A percentile compares a stretch with the other conserved stretches of the same genome.
phyloP scores from a whole-genome alignment of 1,284 basidiomycete genomes.

The Boletus albobrunnescens region DNA sequence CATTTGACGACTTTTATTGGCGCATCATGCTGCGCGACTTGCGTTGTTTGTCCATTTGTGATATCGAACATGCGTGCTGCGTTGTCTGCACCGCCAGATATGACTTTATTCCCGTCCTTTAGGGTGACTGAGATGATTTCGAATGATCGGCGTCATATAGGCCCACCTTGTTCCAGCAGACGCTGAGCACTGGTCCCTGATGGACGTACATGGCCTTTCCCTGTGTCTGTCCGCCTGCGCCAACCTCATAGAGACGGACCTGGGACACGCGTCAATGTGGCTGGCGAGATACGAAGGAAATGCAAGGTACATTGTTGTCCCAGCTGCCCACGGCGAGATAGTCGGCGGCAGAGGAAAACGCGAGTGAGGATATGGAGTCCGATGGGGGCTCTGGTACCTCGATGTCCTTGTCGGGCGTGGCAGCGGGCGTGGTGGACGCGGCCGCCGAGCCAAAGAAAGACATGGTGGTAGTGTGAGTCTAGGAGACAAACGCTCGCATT shows the following conservation, averaged over 20 bases:
- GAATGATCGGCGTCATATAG: not conserved
- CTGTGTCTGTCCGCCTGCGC: conserved; percentile 51
- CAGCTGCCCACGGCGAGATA: conserved; percentile 59
- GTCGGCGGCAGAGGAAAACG: conserved; percentile 48
- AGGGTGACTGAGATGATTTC: conserved; percentile 5
- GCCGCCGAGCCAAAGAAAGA: conserved; percentile 28
- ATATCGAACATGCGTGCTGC: conserved; percentile 76
- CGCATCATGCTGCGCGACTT: conserved; percentile 79
- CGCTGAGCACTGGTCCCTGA: conserved; percentile 74
- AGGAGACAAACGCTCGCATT: not conserved
- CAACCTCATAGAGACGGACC: conserved; percentile 58
- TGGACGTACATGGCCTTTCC: conserved; percentile 79
- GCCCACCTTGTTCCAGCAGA: conserved; percentile 71
- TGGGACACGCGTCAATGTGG: conserved; percentile 23
- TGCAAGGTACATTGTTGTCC: conserved; percentile 51
- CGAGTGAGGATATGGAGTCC: conserved; percentile 55
- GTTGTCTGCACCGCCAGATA: conserved; percentile 81
- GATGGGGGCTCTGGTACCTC: conserved; percentile 55
- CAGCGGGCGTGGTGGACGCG: conserved; percentile 20
- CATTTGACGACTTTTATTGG: conserved; percentile 73
- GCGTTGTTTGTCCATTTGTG: conserved; percentile 59
- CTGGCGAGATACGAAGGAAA: not conserved
- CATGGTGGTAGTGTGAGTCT: conserved; percentile 15
- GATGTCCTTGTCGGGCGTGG: conserved; percentile 46
- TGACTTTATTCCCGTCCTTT: conserved; percentile 71